phyloP scores from a whole-genome alignment of 805 yeast species.

The Teunomyces lycoperdinae region DNA sequence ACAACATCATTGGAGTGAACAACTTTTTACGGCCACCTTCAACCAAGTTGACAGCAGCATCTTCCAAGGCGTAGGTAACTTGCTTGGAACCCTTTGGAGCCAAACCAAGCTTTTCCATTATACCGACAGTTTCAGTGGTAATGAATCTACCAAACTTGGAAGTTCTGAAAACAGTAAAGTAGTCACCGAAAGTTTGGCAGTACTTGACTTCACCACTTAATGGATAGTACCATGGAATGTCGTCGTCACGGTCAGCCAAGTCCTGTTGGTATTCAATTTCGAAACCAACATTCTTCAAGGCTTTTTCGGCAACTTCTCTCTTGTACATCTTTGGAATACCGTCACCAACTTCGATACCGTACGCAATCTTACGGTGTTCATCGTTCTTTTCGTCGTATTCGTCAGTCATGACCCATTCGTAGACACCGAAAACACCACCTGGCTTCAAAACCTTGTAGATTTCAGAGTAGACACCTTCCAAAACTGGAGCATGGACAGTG shows the following conservation, averaged over 20 bases:
- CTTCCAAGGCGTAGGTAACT: constrained; percentile 91
- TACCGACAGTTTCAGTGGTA: constrained; percentile 76
- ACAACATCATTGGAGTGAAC: constrained; percentile 98
- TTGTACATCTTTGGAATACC: constrained; percentile 97
- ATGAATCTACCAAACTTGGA: constrained; percentile 80
- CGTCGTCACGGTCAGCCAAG: constrained; percentile 78
- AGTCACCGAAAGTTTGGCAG: constrained; percentile 73
- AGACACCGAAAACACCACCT: constrained; percentile 96
- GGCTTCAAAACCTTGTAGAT: constrained; percentile 95
- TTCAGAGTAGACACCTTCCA: constrained; percentile 94
- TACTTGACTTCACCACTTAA: constrained; percentile 91
- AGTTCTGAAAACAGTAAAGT: constrained; percentile 85
- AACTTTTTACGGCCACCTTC: constrained; percentile 87
- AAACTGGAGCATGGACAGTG: constrained; percentile 94
- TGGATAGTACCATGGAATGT: constrained; percentile 97
- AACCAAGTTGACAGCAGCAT: constrained; percentile 93
- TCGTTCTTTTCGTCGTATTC: constrained; percentile 80
- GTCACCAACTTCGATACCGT: constrained; percentile 97
- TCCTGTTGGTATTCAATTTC: constrained; percentile 73
- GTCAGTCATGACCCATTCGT: constrained; percentile 99
- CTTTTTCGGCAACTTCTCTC: constrained; percentile 81
- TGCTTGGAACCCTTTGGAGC: constrained; percentile 89
- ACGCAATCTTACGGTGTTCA: constrained; percentile 90
- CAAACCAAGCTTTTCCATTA: constrained; percentile 79
- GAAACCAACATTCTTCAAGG: constrained; percentile 84